phyloP scores from a whole-genome alignment of 768 basidiomycete genomes.

The Pleurotus giganteus region DNA sequence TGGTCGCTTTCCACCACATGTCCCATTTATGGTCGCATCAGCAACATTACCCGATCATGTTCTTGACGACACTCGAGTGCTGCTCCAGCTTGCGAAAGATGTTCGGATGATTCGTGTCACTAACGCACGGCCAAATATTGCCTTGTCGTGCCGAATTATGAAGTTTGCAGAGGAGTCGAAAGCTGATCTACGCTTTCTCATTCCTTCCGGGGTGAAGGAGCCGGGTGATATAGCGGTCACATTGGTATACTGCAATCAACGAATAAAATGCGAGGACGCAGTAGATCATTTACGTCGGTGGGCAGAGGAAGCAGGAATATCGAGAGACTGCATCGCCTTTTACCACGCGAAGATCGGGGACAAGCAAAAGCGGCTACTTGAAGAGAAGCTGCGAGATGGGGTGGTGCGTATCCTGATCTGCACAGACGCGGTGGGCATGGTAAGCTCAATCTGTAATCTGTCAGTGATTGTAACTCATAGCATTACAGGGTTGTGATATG shows the following conservation, averaged over 20 bases:
- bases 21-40: constrained; percentile 17
- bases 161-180: constrained; percentile 15
- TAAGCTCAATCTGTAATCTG: constrained; percentile 9
- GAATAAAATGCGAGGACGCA: constrained; percentile 12
- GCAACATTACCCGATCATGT: constrained; percentile 19
- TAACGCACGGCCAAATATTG: constrained; percentile 25
- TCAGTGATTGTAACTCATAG: not conserved
- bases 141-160: constrained; percentile 20
- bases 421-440: constrained; percentile 27
- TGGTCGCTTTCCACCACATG: constrained; percentile 9
- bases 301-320: constrained; percentile 15
- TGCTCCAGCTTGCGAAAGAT: constrained; percentile 13
- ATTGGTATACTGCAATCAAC: constrained; percentile 20
- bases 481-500: not conserved
- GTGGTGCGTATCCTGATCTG: constrained; percentile 18
- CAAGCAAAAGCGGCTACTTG: constrained; percentile 17
- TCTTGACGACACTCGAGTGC: constrained; percentile 12
- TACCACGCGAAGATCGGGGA: constrained; percentile 22
- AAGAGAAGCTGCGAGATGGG: constrained; percentile 12
- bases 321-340: constrained; percentile 15
- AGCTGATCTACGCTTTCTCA: constrained; percentile 22
- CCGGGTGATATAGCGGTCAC: constrained; percentile 17
- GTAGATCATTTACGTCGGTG: constrained; percentile 16
- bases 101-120: constrained; percentile 10
- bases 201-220: constrained; percentile 12